Evolutionary conservation across 106 monocot genomes (phyloP).

Genomic region (Gastrodia elata): DNA sequence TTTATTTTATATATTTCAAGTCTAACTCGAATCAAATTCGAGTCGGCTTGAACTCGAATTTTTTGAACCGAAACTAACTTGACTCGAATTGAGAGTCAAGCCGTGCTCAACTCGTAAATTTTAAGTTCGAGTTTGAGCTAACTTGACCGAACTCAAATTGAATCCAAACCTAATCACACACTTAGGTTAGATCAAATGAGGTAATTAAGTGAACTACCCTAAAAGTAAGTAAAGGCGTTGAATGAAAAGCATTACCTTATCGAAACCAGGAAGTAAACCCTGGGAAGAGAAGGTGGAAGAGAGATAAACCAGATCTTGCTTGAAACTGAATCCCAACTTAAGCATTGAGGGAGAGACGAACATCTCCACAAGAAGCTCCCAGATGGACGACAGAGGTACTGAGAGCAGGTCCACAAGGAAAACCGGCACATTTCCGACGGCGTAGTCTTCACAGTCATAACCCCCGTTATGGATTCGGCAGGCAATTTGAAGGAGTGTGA

Average conservation of each 20-base stretch:
- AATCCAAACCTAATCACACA: no score
- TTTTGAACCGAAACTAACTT: no score
- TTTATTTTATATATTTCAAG: no score
- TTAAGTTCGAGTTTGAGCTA: no score
- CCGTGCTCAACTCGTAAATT: no score
- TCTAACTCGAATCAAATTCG: no score
- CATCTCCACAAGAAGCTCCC: conserved; percentile 51
- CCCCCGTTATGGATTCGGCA: conserved; percentile 25
- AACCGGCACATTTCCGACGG: conserved; percentile 15
- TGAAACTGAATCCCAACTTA: conserved; percentile 88
- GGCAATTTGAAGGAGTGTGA: conserved; percentile 85
- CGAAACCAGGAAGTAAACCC: conserved; percentile 57
- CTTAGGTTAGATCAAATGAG: not conserved
- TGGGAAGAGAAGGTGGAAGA: conserved; percentile 63
- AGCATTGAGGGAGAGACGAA: conserved; percentile 49
- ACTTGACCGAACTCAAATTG: no score
- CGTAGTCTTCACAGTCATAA: not conserved
- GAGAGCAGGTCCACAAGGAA: conserved; percentile 80
- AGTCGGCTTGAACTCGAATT: no score
- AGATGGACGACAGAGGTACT: conserved; percentile 33
- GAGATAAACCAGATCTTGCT: conserved; percentile 79
- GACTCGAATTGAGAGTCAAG: no score
- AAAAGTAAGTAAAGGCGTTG: not conserved
- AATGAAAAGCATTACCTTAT: conserved; percentile 27
- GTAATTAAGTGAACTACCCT: not conserved